phyloP scores from a whole-genome alignment of 2,329 filamentous ascomycete species.

The Hymenotorrendiella dingleyae region DNA sequence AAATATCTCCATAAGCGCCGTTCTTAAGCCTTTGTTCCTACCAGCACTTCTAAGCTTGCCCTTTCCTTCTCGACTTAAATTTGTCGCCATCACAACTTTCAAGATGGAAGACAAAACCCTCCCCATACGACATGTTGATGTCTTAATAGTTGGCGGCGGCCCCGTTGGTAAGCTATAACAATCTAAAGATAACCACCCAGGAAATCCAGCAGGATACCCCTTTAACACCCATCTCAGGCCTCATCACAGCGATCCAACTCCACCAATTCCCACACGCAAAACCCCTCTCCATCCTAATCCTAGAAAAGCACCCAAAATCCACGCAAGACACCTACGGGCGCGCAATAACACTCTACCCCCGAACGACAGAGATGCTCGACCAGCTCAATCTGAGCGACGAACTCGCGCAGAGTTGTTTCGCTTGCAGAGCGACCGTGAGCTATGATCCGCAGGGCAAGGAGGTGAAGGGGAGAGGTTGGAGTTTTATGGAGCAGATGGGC shows the following conservation, averaged over 20 bases:
- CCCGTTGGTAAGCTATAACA: slow-evolving; percentile 38
- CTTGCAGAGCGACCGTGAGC: slow-evolving; percentile 42
- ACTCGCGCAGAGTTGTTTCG: slow-evolving; percentile 47
- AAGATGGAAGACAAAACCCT: background rate
- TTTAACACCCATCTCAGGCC: slow-evolving; percentile 14
- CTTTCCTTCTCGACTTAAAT: too few relatives aligned
- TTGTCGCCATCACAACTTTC: too few relatives aligned
- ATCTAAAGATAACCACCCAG: too few relatives aligned
- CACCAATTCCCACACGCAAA: slow-evolving; percentile 33
- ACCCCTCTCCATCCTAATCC: slow-evolving; percentile 33
- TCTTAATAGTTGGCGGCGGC: slow-evolving; percentile 39
- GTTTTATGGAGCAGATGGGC: slow-evolving; percentile 45
- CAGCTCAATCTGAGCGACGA: slow-evolving; percentile 44
- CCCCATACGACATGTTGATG: slow-evolving; percentile 24
- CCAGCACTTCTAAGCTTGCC: too few relatives aligned
- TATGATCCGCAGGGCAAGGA: slow-evolving; percentile 42
- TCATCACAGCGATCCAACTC: slow-evolving; percentile 41
- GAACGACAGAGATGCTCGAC: slow-evolving; percentile 46
- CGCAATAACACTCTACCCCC: slow-evolving; percentile 47
- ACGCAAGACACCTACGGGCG: slow-evolving; percentile 46
- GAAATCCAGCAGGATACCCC: too few relatives aligned
- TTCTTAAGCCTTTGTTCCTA: too few relatives aligned
- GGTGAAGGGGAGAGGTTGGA: slow-evolving; percentile 41
- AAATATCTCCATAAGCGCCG: too few relatives aligned
- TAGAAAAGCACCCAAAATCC: slow-evolving; percentile 44